Base-by-base conservation (phyloP, 2,329 filamentous ascomycete species). In the Erysiphe pisi region DNA sequence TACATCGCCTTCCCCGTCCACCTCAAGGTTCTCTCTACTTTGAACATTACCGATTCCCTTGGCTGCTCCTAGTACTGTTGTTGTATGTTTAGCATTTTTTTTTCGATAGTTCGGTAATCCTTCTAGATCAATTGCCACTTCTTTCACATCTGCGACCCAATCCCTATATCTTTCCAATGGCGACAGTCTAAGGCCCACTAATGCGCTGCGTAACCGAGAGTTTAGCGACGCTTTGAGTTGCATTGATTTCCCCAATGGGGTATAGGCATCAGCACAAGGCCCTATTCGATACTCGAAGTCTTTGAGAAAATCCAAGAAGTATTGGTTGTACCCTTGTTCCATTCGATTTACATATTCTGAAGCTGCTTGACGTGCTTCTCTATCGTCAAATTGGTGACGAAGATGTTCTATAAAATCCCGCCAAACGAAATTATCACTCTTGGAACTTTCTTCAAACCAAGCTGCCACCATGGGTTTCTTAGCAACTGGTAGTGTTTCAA, bases 301-400 rank as follows among this genome's bases (percentile, higher is more conserved):
- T 25, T 71, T 71, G 6, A 71, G 43, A 71, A 71, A 71, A 71
- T 71, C 65, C 12, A 71, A 20, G 25, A 71, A 71, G 25, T 71
- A 71, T 25, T 71, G 65, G 18, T 43, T 22, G 9, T 40, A 25
- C 14, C 65, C 65, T 31, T 40, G 25, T 43, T 71, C 31, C 65
- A 71, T 71, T 22, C 65, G 65, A 56, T 56, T 56, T 18, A 56
- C 49, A 14, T 56, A 56, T 56, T 56, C 49, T 56, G 49, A 18
- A 56, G 49, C 49, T 56, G 22, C 22, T n/a, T 56, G 49, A 14
- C 22, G 49, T 18, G 22, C 22, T n/a, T 56, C 49, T 28, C 16
- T 20, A 28, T 28, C 31, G 47, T 74, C 43, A 28, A 74, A 74
- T 22, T 49, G 22, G 25, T 52, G 22, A 14, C n/a, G 16, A n/a